phyloP scores from a whole-genome alignment of 2,329 filamentous ascomycete genomes.

The Amesomyces nigricolor region DNA sequence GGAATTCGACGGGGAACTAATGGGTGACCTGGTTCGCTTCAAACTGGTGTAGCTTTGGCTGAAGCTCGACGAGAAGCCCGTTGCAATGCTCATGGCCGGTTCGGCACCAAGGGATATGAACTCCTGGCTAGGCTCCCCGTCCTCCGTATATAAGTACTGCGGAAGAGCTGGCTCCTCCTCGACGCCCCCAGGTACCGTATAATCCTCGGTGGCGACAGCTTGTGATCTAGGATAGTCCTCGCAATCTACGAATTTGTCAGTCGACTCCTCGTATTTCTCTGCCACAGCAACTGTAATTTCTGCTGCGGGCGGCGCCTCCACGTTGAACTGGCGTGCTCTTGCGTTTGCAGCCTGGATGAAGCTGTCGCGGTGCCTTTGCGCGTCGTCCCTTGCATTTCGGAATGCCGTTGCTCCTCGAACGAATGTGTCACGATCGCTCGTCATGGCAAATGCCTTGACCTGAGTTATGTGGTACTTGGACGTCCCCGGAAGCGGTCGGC shows the following conservation, averaged over 20 bases:
- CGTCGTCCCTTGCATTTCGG: too few relatives aligned
- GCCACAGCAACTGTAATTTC: neutral
- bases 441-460: too few relatives aligned
- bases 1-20: constrained; percentile 16
- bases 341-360: too few relatives aligned
- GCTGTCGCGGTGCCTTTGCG: too few relatives aligned
- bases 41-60: constrained; percentile 12
- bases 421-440: too few relatives aligned
- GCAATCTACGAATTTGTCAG: constrained; percentile 17
- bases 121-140: constrained; percentile 16
- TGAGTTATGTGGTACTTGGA: too few relatives aligned
- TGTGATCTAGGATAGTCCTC: constrained; percentile 16
- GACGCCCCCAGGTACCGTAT: constrained; percentile 6
- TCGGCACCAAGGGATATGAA: too few relatives aligned
- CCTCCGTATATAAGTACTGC: constrained; percentile 17
- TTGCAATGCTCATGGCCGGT: too few relatives aligned
- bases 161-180: constrained; percentile 15
- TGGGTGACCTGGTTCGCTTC: constrained; percentile 16
- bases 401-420: too few relatives aligned
- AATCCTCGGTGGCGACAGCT: constrained; percentile 14
- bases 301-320: neutral
- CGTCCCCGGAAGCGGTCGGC: too few relatives aligned
- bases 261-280: neutral
- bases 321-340: too few relatives aligned
- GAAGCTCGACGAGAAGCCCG: constrained; percentile 14